phyloP scores from a whole-genome alignment of 768 basidiomycete genomes.

The Termitomyces sp. region DNA sequence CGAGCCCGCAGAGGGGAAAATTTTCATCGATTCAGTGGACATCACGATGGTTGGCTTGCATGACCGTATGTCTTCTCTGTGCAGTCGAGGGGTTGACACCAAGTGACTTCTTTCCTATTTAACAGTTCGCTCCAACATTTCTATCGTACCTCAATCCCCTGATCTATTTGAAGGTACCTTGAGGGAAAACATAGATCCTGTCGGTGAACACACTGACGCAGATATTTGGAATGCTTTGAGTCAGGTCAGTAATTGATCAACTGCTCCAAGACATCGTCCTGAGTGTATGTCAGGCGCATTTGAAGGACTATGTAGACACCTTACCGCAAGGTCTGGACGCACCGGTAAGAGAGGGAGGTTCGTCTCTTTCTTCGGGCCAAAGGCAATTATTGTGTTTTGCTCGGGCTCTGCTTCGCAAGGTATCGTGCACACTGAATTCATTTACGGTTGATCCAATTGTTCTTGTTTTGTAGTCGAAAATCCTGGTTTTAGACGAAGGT shows the following conservation, averaged over 20 bases:
- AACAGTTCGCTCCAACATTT: conserved; percentile 68
- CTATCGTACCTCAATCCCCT: conserved; percentile 81
- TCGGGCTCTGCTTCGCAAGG: conserved; percentile 74
- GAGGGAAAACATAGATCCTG: conserved; percentile 87
- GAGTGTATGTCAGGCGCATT: conserved; percentile 39
- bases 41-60: conserved; percentile 71
- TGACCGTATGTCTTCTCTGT: conserved; percentile 40
- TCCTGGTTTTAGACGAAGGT: conserved; percentile 93
- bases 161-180: conserved; percentile 70
- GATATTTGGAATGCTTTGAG: conserved; percentile 87
- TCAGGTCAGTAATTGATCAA: conserved; percentile 33
- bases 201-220: conserved; percentile 63
- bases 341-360: conserved; percentile 69
- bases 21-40: conserved; percentile 71
- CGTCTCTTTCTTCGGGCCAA: conserved; percentile 81
- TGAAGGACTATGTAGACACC: conserved; percentile 63
- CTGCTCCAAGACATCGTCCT: not conserved
- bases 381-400: conserved; percentile 87
- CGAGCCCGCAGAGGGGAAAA: conserved; percentile 62
- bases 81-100: not conserved
- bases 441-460: not conserved
- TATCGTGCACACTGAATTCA: conserved; percentile 14
- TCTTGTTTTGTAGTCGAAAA: conserved; percentile 51
- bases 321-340: conserved; percentile 68
- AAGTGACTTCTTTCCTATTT: not conserved